Evolutionary conservation across 2,329 filamentous ascomycete genomes (phyloP).

Genomic region (Cladophialophora chaetospira): DNA sequence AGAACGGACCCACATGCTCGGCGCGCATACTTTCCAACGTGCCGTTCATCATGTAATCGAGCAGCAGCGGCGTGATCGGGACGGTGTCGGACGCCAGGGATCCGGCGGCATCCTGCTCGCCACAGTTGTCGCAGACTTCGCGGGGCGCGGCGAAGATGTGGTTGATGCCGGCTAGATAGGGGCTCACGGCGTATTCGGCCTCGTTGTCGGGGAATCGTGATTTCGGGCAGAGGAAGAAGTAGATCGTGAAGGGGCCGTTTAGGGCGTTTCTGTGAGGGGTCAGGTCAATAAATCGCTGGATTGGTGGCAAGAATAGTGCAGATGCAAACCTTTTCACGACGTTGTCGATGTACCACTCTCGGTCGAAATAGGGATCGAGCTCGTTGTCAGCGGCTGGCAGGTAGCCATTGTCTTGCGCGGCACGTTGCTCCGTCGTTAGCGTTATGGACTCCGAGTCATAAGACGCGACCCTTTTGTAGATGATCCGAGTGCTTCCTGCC

Average conservation of each 20-base stretch:
- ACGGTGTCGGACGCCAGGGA: constrained; percentile 8
- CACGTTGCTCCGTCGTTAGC: constrained; percentile 1
- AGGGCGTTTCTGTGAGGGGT: constrained; percentile 50
- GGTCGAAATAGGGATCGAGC: constrained; percentile 22
- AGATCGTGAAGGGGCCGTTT: constrained; percentile 63
- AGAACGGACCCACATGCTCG: constrained; percentile 9
- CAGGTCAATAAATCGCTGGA: neutral
- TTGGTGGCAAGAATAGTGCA: neutral
- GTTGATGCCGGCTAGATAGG: constrained; percentile 62
- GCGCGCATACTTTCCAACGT: constrained; percentile 12
- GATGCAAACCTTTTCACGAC: constrained; percentile 54
- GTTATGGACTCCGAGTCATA: neutral
- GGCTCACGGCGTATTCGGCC: constrained; percentile 52
- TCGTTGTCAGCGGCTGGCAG: constrained; percentile 14
- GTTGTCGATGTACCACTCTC: constrained; percentile 33
- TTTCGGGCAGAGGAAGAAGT: constrained; percentile 64
- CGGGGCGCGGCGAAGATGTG: constrained; percentile 50
- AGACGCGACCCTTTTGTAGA: constrained; percentile 5
- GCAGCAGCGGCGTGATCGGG: constrained; percentile 7
- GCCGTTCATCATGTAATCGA: constrained; percentile 3
- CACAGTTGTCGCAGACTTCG: constrained; percentile 15
- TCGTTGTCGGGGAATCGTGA: constrained; percentile 45
- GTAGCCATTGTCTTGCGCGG: neutral
- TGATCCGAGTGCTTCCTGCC: neutral
- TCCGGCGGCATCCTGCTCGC: constrained; percentile 8